Conservation (phyloP, 768 basidiomycete genomes). For the Tephrocybe sp. region DNA sequence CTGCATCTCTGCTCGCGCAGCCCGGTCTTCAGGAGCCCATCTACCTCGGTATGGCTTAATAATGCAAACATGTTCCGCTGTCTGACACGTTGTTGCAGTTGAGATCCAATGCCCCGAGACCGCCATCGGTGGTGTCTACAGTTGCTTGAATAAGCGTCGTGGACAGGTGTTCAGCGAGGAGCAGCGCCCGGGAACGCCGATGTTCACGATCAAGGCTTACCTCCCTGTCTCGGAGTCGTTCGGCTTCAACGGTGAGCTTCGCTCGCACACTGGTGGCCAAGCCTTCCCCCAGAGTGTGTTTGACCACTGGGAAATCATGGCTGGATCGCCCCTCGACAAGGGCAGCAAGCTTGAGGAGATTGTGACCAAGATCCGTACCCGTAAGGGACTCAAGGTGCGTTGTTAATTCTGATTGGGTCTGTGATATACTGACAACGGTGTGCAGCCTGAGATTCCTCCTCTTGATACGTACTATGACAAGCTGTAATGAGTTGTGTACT, state of each 20-base stretch:
- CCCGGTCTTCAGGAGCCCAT: constrained; percentile 96
- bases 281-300: constrained; percentile 97
- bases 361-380: constrained; percentile 75
- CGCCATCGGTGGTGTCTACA: constrained; percentile 98
- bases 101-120: constrained; percentile 98
- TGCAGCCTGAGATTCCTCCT: constrained; percentile 81
- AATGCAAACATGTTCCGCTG: not conserved
- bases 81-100: constrained; percentile 45
- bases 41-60: constrained; percentile 73
- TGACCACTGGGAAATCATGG: constrained; percentile 90
- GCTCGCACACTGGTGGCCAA: constrained; percentile 90
- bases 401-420: not conserved
- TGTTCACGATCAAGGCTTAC: constrained; percentile 99
- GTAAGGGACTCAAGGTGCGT: constrained; percentile 93
- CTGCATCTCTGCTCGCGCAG: constrained; percentile 88
- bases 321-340: constrained; percentile 82
- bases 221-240: constrained; percentile 90
- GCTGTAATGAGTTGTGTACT: constrained; percentile 48
- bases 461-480: constrained; percentile 96
- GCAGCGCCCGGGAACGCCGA: constrained; percentile 96
- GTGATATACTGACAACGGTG: constrained; percentile 10
- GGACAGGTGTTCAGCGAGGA: constrained; percentile 98
- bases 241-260: constrained; percentile 97
- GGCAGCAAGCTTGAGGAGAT: constrained; percentile 90
- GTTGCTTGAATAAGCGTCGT: constrained; percentile 91